phyloP scores from a whole-genome alignment of 2,329 filamentous ascomycete genomes.

The Pseudogymnoascus sp. region DNA sequence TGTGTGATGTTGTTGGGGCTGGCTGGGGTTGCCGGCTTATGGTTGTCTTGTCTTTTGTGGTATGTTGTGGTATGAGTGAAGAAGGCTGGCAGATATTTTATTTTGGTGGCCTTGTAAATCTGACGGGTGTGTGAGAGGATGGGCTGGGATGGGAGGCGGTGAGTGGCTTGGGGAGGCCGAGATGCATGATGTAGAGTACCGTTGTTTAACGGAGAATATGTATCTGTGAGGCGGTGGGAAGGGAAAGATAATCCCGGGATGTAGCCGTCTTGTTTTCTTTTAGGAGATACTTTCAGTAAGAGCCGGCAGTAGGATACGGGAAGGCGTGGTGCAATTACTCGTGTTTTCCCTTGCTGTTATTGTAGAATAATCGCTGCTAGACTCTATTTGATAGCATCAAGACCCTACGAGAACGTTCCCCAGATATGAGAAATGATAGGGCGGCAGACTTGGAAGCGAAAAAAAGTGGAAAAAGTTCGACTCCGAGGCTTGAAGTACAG shows the following conservation, averaged over 20 bases:
- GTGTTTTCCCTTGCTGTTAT: neutral
- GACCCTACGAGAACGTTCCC: neutral
- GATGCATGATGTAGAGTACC: slow-evolving; percentile 5
- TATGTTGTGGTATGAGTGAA: neutral
- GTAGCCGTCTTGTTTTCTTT: neutral
- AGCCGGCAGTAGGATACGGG: neutral
- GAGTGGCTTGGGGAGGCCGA: neutral
- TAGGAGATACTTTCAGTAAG: neutral
- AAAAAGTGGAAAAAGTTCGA: neutral
- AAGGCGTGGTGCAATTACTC: neutral
- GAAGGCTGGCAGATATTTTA: neutral
- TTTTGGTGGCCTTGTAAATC: neutral
- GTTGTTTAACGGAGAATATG: neutral
- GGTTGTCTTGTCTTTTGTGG: neutral
- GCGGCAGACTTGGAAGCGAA: slow-evolving; percentile 4
- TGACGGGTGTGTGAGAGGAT: neutral
- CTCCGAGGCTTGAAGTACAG: neutral
- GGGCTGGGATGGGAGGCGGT: neutral
- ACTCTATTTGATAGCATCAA: neutral
- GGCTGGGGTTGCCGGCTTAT: neutral
- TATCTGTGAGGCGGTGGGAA: neutral
- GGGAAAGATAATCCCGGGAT: neutral
- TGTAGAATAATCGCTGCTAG: neutral
- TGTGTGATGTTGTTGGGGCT: neutral
- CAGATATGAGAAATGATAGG: slow-evolving; percentile 12